These are phyloP conservation scores for Exophiala bonariae DNA, from an alignment of 2,329 filamentous ascomycete species.

Conservation along the genomic window DNA sequence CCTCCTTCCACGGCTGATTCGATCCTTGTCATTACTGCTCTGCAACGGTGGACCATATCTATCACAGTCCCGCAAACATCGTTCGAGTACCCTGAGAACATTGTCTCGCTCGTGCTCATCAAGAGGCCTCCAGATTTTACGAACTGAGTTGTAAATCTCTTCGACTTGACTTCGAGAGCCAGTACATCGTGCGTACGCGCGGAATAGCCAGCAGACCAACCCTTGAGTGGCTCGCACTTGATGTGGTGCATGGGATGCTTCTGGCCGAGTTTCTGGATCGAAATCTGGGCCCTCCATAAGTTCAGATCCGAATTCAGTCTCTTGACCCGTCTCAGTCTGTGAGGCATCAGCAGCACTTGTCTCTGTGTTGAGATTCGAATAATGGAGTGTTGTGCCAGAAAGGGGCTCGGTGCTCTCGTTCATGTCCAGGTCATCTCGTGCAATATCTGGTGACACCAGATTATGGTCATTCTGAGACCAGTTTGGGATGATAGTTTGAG, in stretches of 20 bases:
- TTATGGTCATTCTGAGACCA: slow-evolving; percentile 4
- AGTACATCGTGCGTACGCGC: slow-evolving; percentile 25
- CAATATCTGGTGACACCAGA: background rate
- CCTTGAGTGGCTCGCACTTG: slow-evolving; percentile 21
- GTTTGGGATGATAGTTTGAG: slow-evolving; percentile 18
- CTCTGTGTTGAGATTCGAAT: background rate
- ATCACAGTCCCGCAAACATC: slow-evolving; percentile 28
- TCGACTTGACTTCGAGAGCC: slow-evolving; percentile 23
- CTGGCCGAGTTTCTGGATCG: slow-evolving; percentile 1
- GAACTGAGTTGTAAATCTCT: slow-evolving; percentile 23
- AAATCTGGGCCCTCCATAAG: background rate
- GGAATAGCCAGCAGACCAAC: slow-evolving; percentile 27
- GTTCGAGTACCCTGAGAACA: slow-evolving; percentile 23
- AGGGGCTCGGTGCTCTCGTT: background rate
- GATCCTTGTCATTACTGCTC: background rate
- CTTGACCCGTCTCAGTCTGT: background rate
- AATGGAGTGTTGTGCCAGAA: background rate
- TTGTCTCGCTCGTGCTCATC: slow-evolving; percentile 24
- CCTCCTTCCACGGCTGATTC: background rate
- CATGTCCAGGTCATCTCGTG: background rate
- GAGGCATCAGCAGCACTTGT: background rate
- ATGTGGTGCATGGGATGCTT: slow-evolving; percentile 4
- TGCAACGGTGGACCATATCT: slow-evolving; percentile 22
- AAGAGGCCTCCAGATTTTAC: slow-evolving; percentile 26
- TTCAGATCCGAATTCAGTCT: no score